Evolutionary conservation across 2,329 filamentous ascomycete species (phyloP).

Genomic region (Teratosphaeria destructans): DNA sequence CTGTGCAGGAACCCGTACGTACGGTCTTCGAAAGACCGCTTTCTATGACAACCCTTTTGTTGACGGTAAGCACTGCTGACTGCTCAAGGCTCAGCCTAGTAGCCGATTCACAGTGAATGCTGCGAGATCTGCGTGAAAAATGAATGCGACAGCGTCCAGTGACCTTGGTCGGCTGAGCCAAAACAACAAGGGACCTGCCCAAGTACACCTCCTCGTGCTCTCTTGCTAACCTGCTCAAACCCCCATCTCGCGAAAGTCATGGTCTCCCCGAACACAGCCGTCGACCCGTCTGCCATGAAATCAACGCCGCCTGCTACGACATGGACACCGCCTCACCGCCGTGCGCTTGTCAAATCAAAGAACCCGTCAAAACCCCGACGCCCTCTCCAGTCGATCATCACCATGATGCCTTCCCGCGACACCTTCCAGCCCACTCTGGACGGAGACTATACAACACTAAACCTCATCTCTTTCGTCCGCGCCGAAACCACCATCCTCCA

Average conservation of each 20-base stretch:
- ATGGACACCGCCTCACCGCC: too few relatives aligned
- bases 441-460: neutral
- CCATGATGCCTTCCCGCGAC: neutral
- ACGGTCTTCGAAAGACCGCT: too few relatives aligned
- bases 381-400: neutral
- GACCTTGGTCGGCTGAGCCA: neutral
- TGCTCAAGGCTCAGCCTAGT: neutral
- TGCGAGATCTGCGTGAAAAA: neutral
- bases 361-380: neutral
- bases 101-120: neutral
- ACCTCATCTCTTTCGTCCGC: neutral
- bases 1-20: too few relatives aligned
- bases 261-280: neutral
- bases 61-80: neutral
- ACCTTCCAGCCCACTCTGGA: neutral
- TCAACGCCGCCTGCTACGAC: too few relatives aligned
- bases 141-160: neutral
- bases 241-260: neutral
- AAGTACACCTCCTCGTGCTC: neutral
- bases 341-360: neutral
- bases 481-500: neutral
- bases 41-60: too few relatives aligned
- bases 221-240: neutral
- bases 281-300: neutral
- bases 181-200: too few relatives aligned